Conservation (phyloP, 495 filamentous ascomycete genomes). For the Hypoxylon lenormandii region DNA sequence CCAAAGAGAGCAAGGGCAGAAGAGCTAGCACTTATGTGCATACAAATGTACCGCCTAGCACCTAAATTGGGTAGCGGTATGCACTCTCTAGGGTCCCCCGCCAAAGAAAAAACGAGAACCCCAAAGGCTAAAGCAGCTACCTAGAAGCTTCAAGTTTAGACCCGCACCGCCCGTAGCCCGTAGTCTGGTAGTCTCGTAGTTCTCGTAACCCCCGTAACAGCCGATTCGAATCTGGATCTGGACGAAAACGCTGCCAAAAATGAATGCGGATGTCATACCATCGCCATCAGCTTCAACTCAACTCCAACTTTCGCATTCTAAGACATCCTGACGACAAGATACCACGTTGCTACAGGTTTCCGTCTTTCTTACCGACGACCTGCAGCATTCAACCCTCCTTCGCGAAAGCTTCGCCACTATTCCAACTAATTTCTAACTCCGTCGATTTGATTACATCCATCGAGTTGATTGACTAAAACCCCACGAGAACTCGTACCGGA, state of each 20-base stretch:
- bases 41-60: constrained; percentile 11
- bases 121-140: background rate
- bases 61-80: constrained; percentile 42
- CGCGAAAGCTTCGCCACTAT: constrained; percentile 14
- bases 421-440: background rate
- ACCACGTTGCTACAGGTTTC: constrained; percentile 8
- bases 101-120: constrained; percentile 3
- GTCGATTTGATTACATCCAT: constrained; percentile 10
- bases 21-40: too few species aligned
- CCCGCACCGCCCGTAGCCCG: constrained; percentile 15
- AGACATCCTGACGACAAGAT: constrained; percentile 42
- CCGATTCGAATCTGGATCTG: background rate
- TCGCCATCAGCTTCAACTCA: constrained; percentile 47
- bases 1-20: constrained; percentile 36
- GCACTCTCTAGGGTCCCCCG: constrained; percentile 18
- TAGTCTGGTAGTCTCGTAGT: too few species aligned
- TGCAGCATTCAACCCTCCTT: constrained; percentile 4
- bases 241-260: background rate
- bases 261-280: constrained; percentile 25
- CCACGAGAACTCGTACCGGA: constrained; percentile 12
- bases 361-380: constrained; percentile 13
- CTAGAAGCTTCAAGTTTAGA: constrained; percentile 32
- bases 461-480: constrained; percentile 12
- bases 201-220: constrained; percentile 22
- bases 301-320: constrained; percentile 45